A percentile compares a stretch with the other conserved stretches of the same genome.
phyloP scores from a whole-genome alignment of 2,329 filamentous ascomycete genomes.

The Magnaporthiopsis poae region DNA sequence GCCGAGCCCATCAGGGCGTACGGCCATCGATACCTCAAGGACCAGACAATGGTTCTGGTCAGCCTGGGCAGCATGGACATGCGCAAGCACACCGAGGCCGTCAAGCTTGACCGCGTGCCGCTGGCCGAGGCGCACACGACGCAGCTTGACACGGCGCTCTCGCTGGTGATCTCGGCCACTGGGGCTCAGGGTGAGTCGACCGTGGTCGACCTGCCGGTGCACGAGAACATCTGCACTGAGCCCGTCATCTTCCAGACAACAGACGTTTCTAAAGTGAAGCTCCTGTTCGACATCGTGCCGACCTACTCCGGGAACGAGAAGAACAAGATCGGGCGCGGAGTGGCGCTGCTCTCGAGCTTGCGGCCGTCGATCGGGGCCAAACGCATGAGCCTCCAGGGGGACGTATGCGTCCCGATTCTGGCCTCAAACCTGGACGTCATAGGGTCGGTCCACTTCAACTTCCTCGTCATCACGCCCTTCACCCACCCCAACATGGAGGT shows the following conservation, averaged over 20 bases:
- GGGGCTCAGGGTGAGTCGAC: constrained; percentile 79
- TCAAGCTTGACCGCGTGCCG: constrained; percentile 80
- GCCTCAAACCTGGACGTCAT: constrained; percentile 80
- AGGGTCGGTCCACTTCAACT: constrained; percentile 92
- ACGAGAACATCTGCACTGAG: constrained; percentile 87
- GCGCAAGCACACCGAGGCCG: constrained; percentile 68
- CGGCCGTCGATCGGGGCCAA: constrained; percentile 74
- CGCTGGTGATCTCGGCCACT: constrained; percentile 76
- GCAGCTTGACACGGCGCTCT: constrained; percentile 86
- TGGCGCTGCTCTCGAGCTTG: constrained; percentile 77
- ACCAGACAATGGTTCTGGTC: constrained; percentile 81
- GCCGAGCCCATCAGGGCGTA: constrained; percentile 86
- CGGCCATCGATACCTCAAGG: constrained; percentile 84
- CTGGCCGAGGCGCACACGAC: constrained; percentile 81
- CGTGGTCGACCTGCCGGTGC: constrained; percentile 82
- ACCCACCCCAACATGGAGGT: constrained; percentile 88
- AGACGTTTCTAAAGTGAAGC: constrained; percentile 71
- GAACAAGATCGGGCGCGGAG: constrained; percentile 77
- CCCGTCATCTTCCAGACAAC: constrained; percentile 79
- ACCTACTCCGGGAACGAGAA: constrained; percentile 88
- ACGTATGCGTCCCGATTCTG: constrained; percentile 84
- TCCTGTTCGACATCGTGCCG: constrained; percentile 89
- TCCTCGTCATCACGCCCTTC: constrained; percentile 88
- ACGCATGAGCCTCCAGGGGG: constrained; percentile 84
- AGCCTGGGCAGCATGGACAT: constrained; percentile 92